phyloP scores from a whole-genome alignment of 345 rosid species.

The Murraya paniculata region DNA sequence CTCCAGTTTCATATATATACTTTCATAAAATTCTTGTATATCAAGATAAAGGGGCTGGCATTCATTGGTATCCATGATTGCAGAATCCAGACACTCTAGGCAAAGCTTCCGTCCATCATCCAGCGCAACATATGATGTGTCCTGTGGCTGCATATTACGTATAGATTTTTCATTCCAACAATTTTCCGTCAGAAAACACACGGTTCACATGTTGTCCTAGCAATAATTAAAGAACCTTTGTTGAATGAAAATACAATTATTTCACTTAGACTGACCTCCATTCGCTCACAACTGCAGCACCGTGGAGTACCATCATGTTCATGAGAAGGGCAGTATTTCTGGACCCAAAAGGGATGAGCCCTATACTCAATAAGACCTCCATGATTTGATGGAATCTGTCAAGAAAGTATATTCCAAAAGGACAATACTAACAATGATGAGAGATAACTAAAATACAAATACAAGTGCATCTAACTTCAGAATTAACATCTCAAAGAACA shows the following conservation, averaged over 20 bases:
- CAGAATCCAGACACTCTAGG: conserved; percentile 92
- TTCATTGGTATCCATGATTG: conserved; percentile 82
- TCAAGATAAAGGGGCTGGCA: conserved; percentile 87
- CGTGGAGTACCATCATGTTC: conserved; percentile 88
- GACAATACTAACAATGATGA: conserved; percentile 24
- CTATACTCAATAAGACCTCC: conserved; percentile 95
- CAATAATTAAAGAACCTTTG: conserved; percentile 1
- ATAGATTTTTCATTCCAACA: conserved; percentile 12
- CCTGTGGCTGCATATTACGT: conserved; percentile 56
- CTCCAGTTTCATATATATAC: conserved; percentile 79
- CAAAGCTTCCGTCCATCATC: conserved; percentile 95
- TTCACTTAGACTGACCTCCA: conserved; percentile 73
- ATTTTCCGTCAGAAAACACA: conserved; percentile 3
- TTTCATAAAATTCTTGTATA: conserved; percentile 79
- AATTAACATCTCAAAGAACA: conserved; percentile 9
- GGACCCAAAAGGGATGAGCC: conserved; percentile 98
- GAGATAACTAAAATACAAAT: conserved; percentile 11
- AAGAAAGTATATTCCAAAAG: conserved; percentile 26
- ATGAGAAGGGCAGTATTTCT: conserved; percentile 95
- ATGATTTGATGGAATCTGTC: conserved; percentile 93
- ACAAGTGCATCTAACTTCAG: not conserved
- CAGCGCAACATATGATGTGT: conserved; percentile 61
- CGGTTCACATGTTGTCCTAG: not conserved
- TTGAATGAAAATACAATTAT: not conserved
- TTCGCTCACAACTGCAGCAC: conserved; percentile 99